A percentile compares a stretch with the other conserved stretches of the same genome.
Conservation (phyloP, 352 stramenopile species). For the Phytopythium helicoides region DNA sequence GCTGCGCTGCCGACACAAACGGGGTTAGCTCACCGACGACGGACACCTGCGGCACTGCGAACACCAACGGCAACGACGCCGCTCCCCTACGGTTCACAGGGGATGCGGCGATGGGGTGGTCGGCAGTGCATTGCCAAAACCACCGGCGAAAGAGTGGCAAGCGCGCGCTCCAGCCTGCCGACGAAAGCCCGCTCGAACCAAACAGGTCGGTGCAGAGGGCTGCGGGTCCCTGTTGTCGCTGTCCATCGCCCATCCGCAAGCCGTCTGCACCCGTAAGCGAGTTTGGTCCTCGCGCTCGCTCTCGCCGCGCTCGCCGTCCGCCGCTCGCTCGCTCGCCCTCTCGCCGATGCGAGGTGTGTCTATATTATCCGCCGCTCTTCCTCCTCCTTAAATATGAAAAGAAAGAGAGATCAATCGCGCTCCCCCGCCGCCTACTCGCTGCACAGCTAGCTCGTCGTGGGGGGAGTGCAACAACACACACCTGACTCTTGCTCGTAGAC, state of each 20-base stretch:
- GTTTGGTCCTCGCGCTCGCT: slow-evolving; percentile 5
- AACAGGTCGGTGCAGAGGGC: not conserved
- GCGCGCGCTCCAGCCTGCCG: too few species aligned
- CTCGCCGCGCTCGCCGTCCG: slow-evolving; percentile 1
- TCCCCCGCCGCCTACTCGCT: not conserved
- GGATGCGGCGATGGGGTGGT: too few species aligned
- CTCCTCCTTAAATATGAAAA: slow-evolving; percentile 6
- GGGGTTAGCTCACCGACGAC: too few species aligned
- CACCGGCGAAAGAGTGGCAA: too few species aligned
- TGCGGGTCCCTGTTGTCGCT: not conserved
- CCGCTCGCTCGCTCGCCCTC: slow-evolving; percentile 5
- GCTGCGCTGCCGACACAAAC: too few species aligned
- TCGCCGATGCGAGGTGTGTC: slow-evolving; percentile 8
- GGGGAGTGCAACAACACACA: slow-evolving; percentile 7
- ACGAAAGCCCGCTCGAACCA: not conserved
- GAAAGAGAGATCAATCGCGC: slow-evolving; percentile 4
- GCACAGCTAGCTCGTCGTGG: not conserved
- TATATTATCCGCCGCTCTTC: slow-evolving; percentile 7
- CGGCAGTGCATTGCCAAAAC: too few species aligned
- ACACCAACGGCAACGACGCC: too few species aligned
- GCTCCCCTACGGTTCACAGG: too few species aligned
- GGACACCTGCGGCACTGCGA: too few species aligned
- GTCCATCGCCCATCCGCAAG: too few species aligned
- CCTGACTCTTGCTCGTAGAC: slow-evolving; percentile 4
- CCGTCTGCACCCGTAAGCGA: not conserved